Evolutionary conservation across 2,329 filamentous ascomycete genomes (phyloP).

Genomic region (Cladosporium velox): DNA sequence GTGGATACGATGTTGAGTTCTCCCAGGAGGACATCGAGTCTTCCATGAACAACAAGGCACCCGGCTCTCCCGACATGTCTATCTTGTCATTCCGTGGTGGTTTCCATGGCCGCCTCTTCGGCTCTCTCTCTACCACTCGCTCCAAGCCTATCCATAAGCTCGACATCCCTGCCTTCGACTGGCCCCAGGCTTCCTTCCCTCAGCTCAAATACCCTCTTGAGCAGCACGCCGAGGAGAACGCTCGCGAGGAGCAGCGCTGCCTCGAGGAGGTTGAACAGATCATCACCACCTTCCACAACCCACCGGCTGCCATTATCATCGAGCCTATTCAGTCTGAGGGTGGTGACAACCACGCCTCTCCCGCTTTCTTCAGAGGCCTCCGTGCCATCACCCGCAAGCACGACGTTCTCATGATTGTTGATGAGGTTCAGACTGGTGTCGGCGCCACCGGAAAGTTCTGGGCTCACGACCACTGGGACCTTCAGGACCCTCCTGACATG

Average conservation of each 20-base stretch:
- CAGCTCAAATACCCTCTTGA: conserved; percentile 83
- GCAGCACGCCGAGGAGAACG: conserved; percentile 76
- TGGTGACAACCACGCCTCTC: conserved; percentile 89
- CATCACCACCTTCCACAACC: conserved; percentile 75
- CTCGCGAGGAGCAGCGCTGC: conserved; percentile 75
- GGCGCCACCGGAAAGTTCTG: conserved; percentile 94
- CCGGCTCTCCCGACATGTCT: conserved; percentile 75
- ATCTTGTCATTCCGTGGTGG: conserved; percentile 86
- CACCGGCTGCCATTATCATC: conserved; percentile 78
- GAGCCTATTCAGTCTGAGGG: conserved; percentile 94
- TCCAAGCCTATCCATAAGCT: conserved; percentile 94
- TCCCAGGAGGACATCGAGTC: conserved; percentile 72
- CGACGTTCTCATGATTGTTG: conserved; percentile 82
- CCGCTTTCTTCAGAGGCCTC: conserved; percentile 82
- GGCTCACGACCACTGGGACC: conserved; percentile 94
- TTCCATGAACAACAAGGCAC: conserved; percentile 78
- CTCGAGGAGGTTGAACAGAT: conserved; percentile 81
- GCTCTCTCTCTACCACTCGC: conserved; percentile 81
- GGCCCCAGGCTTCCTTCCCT: conserved; percentile 89
- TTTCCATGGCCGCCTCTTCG: conserved; percentile 91
- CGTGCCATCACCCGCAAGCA: conserved; percentile 76
- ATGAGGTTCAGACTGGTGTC: conserved; percentile 92
- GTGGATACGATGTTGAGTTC: conserved; percentile 76
- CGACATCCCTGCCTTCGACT: conserved; percentile 92
- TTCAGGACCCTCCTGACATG: conserved; percentile 79